A percentile compares a stretch with the other conserved stretches of the same genome.
These are phyloP conservation scores for Oryza meyeriana DNA, from an alignment of 176 grass and related monocot genomes.

Conservation along the genomic window DNA sequence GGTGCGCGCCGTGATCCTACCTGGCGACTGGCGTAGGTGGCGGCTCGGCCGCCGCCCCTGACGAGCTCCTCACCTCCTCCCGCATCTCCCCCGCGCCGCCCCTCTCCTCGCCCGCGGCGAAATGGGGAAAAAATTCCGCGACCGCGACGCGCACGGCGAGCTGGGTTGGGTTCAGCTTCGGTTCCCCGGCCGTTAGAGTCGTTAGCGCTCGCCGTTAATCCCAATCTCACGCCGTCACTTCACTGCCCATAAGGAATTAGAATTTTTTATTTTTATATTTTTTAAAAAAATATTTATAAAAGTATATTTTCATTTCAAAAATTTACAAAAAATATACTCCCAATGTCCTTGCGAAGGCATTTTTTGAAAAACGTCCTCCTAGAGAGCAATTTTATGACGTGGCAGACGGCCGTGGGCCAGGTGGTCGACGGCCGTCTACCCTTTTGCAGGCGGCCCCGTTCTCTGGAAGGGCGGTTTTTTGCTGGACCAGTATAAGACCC, in stretches of 20 bases:
- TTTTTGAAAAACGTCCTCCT: too few relatives aligned
- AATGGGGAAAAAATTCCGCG: slow-evolving; percentile 16
- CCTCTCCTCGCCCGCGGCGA: slow-evolving; percentile 11
- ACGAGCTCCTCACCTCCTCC: slow-evolving; percentile 92
- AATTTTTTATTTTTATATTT: too few relatives aligned
- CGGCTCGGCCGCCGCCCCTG: slow-evolving; percentile 56
- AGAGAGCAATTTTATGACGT: too few relatives aligned
- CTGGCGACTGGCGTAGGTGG: slow-evolving; percentile 78
- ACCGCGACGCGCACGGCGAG: slow-evolving; percentile 29
- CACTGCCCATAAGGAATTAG: background rate
- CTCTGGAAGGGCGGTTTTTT: too few relatives aligned
- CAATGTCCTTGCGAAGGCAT: too few relatives aligned
- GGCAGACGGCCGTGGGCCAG: too few relatives aligned
- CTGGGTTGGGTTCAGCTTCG: background rate
- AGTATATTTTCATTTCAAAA: too few relatives aligned
- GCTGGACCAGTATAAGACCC: too few relatives aligned
- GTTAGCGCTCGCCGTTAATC: slow-evolving; percentile 16
- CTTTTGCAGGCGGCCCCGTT: too few relatives aligned
- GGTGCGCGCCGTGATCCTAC: slow-evolving; percentile 28
- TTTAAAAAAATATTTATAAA: too few relatives aligned
- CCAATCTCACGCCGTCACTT: slow-evolving; percentile 35
- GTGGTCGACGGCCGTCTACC: too few relatives aligned
- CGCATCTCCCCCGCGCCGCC: slow-evolving; percentile 46
- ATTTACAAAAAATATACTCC: too few relatives aligned
- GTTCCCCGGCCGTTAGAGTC: background rate